Conservation (phyloP, 1,139 yeast genomes). For the Yamadazyma trypodendri region DNA sequence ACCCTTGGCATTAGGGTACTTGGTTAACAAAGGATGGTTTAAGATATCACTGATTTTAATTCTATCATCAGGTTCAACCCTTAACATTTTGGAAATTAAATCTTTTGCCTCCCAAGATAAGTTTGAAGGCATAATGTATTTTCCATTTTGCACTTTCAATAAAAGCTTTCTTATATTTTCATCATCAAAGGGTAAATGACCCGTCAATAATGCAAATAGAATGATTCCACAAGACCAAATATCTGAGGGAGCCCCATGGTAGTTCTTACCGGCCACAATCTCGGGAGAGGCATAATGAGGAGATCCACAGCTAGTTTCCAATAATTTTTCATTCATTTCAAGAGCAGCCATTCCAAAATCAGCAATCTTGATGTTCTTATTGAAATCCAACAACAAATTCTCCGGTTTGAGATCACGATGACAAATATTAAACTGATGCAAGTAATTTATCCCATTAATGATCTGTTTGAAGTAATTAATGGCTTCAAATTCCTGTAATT, state of each 20-base stretch:
- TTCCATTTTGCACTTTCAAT: constrained; percentile 88
- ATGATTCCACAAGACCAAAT: constrained; percentile 99
- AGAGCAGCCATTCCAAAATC: constrained; percentile 99
- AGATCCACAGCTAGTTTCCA: constrained; percentile 96
- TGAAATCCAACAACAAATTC: constrained; percentile 80
- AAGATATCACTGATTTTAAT: constrained; percentile 73
- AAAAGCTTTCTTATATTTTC: constrained; percentile 85
- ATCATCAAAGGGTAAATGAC: constrained; percentile 95
- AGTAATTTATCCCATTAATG: constrained; percentile 85
- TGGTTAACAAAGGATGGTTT: constrained; percentile 73
- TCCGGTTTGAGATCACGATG: constrained; percentile 97
- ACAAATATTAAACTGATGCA: constrained; percentile 91
- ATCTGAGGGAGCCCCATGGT: constrained; percentile 96
- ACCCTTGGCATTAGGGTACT: constrained; percentile 60
- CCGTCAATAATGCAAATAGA: constrained; percentile 87
- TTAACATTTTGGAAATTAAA: constrained; percentile 76
- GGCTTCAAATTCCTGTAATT: constrained; percentile 86
- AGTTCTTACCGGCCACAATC: constrained; percentile 89
- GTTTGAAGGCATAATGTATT: constrained; percentile 77
- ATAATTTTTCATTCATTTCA: constrained; percentile 77
- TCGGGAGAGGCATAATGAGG: constrained; percentile 99
- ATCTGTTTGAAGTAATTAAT: constrained; percentile 89
- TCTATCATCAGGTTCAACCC: constrained; percentile 75
- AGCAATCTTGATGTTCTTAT: constrained; percentile 90
- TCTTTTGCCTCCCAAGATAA: constrained; percentile 83